phyloP scores from a whole-genome alignment of 1,139 yeast species.

The Dujonia santamariae region DNA sequence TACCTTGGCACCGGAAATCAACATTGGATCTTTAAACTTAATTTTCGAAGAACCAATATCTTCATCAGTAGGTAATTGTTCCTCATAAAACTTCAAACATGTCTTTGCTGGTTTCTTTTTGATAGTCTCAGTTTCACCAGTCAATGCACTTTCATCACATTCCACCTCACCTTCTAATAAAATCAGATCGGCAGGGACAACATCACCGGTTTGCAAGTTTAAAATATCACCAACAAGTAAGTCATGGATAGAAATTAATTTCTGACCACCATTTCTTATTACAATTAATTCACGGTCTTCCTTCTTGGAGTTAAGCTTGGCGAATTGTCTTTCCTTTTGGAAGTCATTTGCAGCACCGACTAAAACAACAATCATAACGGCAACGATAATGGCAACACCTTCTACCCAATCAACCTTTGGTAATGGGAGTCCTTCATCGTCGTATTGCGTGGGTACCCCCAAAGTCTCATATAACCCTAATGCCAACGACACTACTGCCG shows the following conservation, averaged over 20 bases:
- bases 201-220: constrained; percentile 87
- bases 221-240: constrained; percentile 84
- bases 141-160: constrained; percentile 88
- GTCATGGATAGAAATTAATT: constrained; percentile 68
- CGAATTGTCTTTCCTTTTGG: constrained; percentile 94
- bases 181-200: constrained; percentile 85
- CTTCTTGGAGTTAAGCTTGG: constrained; percentile 79
- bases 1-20: constrained; percentile 89
- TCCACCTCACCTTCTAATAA: constrained; percentile 76
- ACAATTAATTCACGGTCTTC: constrained; percentile 82
- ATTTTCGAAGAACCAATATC: constrained; percentile 49
- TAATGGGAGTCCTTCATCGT: constrained; percentile 67
- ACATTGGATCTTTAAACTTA: constrained; percentile 65
- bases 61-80: constrained; percentile 28
- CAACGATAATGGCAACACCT: constrained; percentile 95
- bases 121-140: constrained; percentile 90
- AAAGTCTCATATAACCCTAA: constrained; percentile 90
- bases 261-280: constrained; percentile 67
- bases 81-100: constrained; percentile 37
- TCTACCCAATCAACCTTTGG: constrained; percentile 97
- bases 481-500: constrained; percentile 86
- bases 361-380: constrained; percentile 82
- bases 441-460: constrained; percentile 76
- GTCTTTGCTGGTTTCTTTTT: constrained; percentile 56
- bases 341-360: constrained; percentile 96